phyloP scores from a whole-genome alignment of 805 yeast genomes.

The Ogataea pignaliae region DNA sequence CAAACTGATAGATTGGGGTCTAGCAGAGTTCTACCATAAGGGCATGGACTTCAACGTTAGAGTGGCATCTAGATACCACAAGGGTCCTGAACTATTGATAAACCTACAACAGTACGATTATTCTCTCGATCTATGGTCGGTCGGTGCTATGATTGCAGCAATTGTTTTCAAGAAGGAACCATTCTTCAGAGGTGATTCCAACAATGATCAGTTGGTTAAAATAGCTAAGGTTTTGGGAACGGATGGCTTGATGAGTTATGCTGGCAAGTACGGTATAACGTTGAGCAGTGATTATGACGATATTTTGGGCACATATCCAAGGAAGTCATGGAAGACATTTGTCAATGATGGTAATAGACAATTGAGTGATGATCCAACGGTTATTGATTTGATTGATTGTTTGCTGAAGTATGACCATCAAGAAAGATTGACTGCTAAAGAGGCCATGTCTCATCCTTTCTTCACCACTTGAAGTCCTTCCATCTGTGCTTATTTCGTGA shows the following conservation, averaged over 20 bases:
- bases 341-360: slow-evolving; percentile 49
- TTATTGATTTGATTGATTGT: slow-evolving; percentile 67
- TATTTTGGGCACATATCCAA: slow-evolving; percentile 57
- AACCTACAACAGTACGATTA: slow-evolving; percentile 83
- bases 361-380: slow-evolving; percentile 47
- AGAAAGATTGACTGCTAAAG: slow-evolving; percentile 81
- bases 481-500: too few relatives aligned
- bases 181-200: slow-evolving; percentile 86
- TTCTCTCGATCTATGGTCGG: slow-evolving; percentile 86
- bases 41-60: slow-evolving; percentile 88
- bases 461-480: slow-evolving; percentile 13
- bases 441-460: slow-evolving; percentile 69
- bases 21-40: slow-evolving; percentile 89
- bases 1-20: slow-evolving; percentile 89
- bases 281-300: slow-evolving; percentile 79
- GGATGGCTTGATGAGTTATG: slow-evolving; percentile 62
- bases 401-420: slow-evolving; percentile 81
- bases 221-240: slow-evolving; percentile 87
- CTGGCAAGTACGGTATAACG: slow-evolving; percentile 62
- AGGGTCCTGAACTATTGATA: slow-evolving; percentile 86
- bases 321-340: slow-evolving; percentile 65
- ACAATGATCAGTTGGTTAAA: slow-evolving; percentile 87
- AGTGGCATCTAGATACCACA: slow-evolving; percentile 87
- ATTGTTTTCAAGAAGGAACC: slow-evolving; percentile 88
- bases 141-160: slow-evolving; percentile 87